Conservation (phyloP, 148 eudicot genomes). For the Arctostaphylos glauca region DNA sequence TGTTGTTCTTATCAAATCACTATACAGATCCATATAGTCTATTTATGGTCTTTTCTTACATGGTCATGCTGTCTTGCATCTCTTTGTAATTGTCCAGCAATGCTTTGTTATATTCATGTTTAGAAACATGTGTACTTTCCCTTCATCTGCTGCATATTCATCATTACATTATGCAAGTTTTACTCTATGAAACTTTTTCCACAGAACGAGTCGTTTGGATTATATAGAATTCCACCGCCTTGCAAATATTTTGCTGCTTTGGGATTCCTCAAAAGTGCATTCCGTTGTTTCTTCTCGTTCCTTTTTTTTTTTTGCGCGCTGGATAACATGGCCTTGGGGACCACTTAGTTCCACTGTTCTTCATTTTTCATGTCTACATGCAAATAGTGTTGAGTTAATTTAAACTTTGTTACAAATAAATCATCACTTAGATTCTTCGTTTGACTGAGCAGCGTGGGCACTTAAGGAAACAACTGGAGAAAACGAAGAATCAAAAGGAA, state of each 20-base stretch:
- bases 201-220: not conserved
- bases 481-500: conserved; percentile 82
- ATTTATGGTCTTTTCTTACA: not conserved
- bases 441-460: conserved; percentile 68
- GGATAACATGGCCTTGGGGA: conserved; percentile 6
- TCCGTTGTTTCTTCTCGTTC: not conserved
- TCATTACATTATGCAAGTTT: not conserved
- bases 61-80: conserved; percentile 5
- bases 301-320: not conserved
- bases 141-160: not conserved
- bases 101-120: not conserved
- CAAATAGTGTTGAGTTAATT: not conserved
- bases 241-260: not conserved
- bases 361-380: not conserved
- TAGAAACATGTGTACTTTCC: not conserved
- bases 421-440: not conserved
- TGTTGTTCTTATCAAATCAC: not conserved
- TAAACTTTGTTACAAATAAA: not conserved
- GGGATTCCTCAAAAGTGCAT: not conserved
- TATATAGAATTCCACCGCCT: not conserved
- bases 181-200: not conserved
- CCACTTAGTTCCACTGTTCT: not conserved
- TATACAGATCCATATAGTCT: not conserved
- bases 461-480: conserved; percentile 87
- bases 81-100: conserved; percentile 10